Base-by-base conservation (phyloP, 1,284 basidiomycete species). In the Ustilago tritici region DNA sequence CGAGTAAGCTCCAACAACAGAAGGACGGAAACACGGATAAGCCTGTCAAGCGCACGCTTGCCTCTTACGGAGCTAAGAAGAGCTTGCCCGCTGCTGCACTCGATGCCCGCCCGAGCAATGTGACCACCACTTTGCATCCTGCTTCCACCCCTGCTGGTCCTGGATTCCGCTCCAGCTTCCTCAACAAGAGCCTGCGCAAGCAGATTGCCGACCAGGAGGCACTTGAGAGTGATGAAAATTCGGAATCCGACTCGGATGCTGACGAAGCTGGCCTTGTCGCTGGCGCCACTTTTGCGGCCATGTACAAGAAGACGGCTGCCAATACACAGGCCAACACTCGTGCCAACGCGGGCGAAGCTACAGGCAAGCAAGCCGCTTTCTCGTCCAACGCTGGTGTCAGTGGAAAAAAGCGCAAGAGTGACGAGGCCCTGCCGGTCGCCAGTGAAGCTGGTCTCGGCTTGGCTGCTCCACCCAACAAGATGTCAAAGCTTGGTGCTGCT, bases 121-220 rank as follows among this genome's bases (percentile, higher is more conserved):
- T 52, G 19, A 71, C 68, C 50, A 60, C 69, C n/a, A 64, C 61
- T 0, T 14, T 76, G 11, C 70, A 69, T 43, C 70, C 75, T n/a
- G 61, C 70, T n/a, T 77, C 75, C 4, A 77, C 75, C 14, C 75
- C 75, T 31, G 75, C 75, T 11, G 75, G 75, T 3, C 70, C 75
- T 11, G 64, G 70, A 28, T 77, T 73, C 70, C 75, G 76, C 19
- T 75, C 71, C 36, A 84, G 79, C 61, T 84, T 84, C 74, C 78
- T 84, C 55, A 82, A 81, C 76, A 84, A 84, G 74, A 84, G 82
- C 47, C 36, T 84, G 59, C 75, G 76, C 41, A 78, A 82, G 57
- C 79, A 77, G 47, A 74, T 78, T n/a, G 76, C 78, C 12, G 80
- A 79, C 41, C 74, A 72, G 47, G 70, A 78, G 53, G 65, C 62